Conservation (phyloP, 441 rosid species). For the Arabidopsis lyrata region DNA sequence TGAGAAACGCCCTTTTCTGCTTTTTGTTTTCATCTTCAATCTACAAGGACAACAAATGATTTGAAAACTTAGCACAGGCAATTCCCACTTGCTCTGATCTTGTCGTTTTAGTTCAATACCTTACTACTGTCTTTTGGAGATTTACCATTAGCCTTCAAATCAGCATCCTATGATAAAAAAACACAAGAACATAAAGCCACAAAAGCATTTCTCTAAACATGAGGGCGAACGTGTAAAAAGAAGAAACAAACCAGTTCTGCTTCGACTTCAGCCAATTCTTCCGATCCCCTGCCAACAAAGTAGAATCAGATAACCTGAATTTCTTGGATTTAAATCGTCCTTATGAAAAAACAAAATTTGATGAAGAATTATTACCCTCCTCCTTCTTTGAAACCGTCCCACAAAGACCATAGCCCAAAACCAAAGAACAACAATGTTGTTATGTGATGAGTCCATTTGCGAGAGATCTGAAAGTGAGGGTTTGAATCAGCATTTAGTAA, state of each 20-base stretch:
- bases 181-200: constrained; percentile 35
- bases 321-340: background rate
- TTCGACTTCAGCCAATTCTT: constrained; percentile 94
- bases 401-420: constrained; percentile 92
- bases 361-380: constrained; percentile 55
- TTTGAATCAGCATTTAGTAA: constrained; percentile 9
- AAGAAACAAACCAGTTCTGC: constrained; percentile 72
- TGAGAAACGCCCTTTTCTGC: constrained; percentile 68
- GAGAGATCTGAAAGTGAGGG: constrained; percentile 73
- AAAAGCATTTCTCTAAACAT: constrained; percentile 24
- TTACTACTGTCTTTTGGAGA: constrained; percentile 56
- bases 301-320: background rate
- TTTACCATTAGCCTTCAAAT: constrained; percentile 61
- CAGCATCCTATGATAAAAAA: constrained; percentile 71
- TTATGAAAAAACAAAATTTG: background rate
- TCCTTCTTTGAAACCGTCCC: constrained; percentile 80
- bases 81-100: background rate
- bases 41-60: constrained; percentile 48
- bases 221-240: constrained; percentile 4
- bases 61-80: constrained; percentile 2
- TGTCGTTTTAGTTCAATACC: constrained; percentile 50
- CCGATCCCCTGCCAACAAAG: constrained; percentile 64
- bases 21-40: constrained; percentile 77
- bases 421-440: constrained; percentile 88
- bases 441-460: constrained; percentile 93